Evolutionary conservation across 345 rosid species (phyloP), one percentile per base, ranked within the genome.

Genomic region (Hibiscus trionum): DNA sequence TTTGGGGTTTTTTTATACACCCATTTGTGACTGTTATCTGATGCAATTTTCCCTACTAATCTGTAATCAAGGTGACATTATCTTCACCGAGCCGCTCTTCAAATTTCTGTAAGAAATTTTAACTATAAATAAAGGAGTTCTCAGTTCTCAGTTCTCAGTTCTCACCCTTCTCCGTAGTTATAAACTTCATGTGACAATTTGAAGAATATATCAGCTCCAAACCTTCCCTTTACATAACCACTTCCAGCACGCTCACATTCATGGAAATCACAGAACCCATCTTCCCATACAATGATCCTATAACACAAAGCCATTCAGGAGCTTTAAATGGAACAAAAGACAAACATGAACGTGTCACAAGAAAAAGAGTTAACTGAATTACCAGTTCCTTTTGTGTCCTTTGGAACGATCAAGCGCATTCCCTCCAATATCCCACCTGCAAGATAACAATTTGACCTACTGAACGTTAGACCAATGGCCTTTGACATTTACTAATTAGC

Each of bases 201-300:
- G 83, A 87, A 89, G 88, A 89, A 89, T 56, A 89, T 79, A 70
- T 87, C 88, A 31, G 85, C 79, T 66, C 91, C 91, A 50, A 89
- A 89, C 70, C 81, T 79, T 35, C 87, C 87, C 62, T 77, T 88
- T 42, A 74, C 10, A 71, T 58, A 73, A 12, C 87, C 91, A 56
- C 75, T 76, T 76, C 80, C 85, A 15, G 75, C 79, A 50, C 78
- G 77, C 74, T 86, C 85, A 55, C 95, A 84, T 82, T 87, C 88
- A 58, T 19, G 59, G 81, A 89, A 83, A 80, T 89, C 91, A 63
- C 90, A 89, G 58, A 77, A 89, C 15, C 91, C 95, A 78, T 87
- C 91, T 77, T 89, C 95, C 95, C 95, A 89, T 29, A 86, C 95
- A 74, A 89, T 88, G 70, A 87, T 89, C 91, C 95, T 87, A 76